Conservation (phyloP, 2,329 filamentous ascomycete species). For the Canariomyces notabilis region DNA sequence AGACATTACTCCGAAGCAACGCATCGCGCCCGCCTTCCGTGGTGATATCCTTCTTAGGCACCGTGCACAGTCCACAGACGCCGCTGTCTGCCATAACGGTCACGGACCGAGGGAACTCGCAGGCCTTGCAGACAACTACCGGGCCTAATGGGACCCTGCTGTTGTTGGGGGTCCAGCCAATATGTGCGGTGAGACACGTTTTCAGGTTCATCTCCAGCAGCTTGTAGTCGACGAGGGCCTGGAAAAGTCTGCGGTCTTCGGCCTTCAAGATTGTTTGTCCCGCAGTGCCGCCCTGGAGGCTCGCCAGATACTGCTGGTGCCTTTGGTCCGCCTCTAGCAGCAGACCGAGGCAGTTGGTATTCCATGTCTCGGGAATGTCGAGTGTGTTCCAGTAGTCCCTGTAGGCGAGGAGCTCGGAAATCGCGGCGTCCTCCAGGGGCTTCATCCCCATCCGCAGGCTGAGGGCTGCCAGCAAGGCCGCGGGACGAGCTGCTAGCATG, state of each 20-base stretch:
- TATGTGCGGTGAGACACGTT: constrained; percentile 37
- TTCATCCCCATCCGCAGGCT: constrained; percentile 44
- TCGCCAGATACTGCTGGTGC: constrained; percentile 18
- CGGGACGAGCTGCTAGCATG: constrained; percentile 39
- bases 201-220: constrained; percentile 42
- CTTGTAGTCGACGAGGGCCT: constrained; percentile 42
- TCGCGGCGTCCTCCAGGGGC: constrained; percentile 37
- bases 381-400: constrained; percentile 43
- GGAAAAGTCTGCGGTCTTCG: constrained; percentile 39
- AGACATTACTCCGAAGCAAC: constrained; percentile 28
- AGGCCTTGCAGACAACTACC: constrained; percentile 36
- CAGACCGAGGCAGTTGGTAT: constrained; percentile 39
- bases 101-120: constrained; percentile 43
- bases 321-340: constrained; percentile 43
- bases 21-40: constrained; percentile 23
- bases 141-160: constrained; percentile 39
- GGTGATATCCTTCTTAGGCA: constrained; percentile 18
- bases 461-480: constrained; percentile 43
- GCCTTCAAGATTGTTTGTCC: constrained; percentile 29
- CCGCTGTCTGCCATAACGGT: constrained; percentile 40
- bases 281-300: constrained; percentile 2
- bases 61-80: constrained; percentile 40
- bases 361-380: constrained; percentile 47
- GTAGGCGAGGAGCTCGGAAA: constrained; percentile 38
- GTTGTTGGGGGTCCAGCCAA: constrained; percentile 45